Evolutionary conservation across 768 basidiomycete genomes (phyloP).

Genomic region (Suillus subluteus): DNA sequence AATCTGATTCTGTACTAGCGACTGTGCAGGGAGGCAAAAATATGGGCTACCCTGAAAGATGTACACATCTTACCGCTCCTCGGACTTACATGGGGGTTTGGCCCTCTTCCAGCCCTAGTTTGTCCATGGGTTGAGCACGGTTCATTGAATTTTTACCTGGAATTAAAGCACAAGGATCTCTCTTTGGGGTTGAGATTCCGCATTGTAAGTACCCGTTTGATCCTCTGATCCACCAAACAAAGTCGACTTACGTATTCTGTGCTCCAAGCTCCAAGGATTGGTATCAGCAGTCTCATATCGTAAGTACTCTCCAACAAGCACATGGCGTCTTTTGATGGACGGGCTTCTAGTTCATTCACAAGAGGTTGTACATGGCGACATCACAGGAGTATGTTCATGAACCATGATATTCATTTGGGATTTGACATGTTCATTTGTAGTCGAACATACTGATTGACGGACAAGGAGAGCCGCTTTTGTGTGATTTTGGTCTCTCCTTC

Average conservation of each 20-base stretch:
- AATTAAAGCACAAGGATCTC: conserved; percentile 39
- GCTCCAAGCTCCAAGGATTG: conserved; percentile 41
- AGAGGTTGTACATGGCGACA: conserved; percentile 13
- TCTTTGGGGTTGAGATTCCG: conserved; percentile 38
- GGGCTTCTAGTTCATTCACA: conserved; percentile 11
- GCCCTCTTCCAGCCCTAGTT: conserved; percentile 41
- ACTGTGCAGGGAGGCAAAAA: conserved; percentile 38
- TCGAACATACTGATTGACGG: conserved; percentile 16
- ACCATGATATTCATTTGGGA: neutral
- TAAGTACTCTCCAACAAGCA: conserved; percentile 20
- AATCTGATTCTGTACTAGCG: conserved; percentile 11
- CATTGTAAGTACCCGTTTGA: conserved; percentile 30
- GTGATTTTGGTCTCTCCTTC: conserved; percentile 48
- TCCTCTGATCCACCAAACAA: neutral
- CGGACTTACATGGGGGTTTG: conserved; percentile 42
- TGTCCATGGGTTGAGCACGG: conserved; percentile 48
- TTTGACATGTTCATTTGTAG: neutral
- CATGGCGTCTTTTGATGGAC: neutral
- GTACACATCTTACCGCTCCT: conserved; percentile 41
- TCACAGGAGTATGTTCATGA: conserved; percentile 11
- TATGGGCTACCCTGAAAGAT: conserved; percentile 44
- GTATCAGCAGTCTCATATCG: conserved; percentile 44
- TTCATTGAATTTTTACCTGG: conserved; percentile 41
- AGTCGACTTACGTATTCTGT: neutral
- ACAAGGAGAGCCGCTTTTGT: conserved; percentile 9